Evolutionary conservation across 1,284 basidiomycete genomes (phyloP).

Genomic region (Gomphus sp.): DNA sequence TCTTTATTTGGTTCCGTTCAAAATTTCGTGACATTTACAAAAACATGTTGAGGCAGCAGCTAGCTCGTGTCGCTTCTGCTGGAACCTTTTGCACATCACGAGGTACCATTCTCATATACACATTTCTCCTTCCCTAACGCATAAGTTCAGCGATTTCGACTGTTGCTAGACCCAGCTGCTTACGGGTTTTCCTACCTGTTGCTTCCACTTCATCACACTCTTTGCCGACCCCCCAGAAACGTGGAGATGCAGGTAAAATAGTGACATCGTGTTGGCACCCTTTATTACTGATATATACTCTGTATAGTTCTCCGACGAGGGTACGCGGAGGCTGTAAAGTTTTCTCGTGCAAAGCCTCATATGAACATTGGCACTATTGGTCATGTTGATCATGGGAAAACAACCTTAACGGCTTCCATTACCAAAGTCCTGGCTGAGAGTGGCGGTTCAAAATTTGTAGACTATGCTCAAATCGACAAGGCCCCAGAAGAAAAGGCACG

Average conservation of each 20-base stretch:
- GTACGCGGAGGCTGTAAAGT: slow-evolving; percentile 74
- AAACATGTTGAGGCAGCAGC: slow-evolving; percentile 30
- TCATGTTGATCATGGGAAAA: slow-evolving; percentile 94
- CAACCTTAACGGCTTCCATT: slow-evolving; percentile 96
- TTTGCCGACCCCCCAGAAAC: neutral
- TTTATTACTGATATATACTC: neutral
- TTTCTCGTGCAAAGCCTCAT: slow-evolving; percentile 83
- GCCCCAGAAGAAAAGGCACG: slow-evolving; percentile 99
- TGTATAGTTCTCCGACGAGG: slow-evolving; percentile 38
- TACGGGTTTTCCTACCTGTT: neutral
- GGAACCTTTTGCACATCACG: slow-evolving; percentile 39
- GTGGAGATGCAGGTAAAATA: neutral
- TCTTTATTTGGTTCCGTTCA: slow-evolving; percentile 9
- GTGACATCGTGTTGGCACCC: neutral
- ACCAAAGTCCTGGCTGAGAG: slow-evolving; percentile 85
- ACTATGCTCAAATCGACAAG: slow-evolving; percentile 98
- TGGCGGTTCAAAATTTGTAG: slow-evolving; percentile 90
- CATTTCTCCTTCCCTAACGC: neutral
- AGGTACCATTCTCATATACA: slow-evolving; percentile 26
- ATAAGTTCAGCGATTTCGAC: slow-evolving; percentile 1
- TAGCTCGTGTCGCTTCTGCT: slow-evolving; percentile 42
- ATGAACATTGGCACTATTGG: slow-evolving; percentile 97
- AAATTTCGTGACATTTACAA: slow-evolving; percentile 10
- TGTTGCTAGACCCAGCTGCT: neutral
- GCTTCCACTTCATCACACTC: slow-evolving; percentile 1